Base-by-base conservation (phyloP, 2,329 filamentous ascomycete species). In the Microcera coccophila region DNA sequence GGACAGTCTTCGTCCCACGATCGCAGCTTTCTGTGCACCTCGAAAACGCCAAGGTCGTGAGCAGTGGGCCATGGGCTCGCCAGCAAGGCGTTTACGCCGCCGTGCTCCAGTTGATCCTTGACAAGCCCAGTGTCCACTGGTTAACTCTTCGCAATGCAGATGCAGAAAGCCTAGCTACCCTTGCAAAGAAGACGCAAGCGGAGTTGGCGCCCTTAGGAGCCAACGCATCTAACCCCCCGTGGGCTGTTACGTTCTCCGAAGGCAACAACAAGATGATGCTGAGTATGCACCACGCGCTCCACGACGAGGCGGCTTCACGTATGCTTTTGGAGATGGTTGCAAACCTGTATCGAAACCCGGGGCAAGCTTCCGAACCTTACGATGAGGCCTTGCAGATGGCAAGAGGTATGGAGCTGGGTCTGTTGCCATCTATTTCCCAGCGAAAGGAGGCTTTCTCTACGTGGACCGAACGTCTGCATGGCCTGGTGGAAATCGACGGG, bases 271-370 rank as follows among this genome's bases (percentile, higher is more conserved):
- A 54, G 8, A 61, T 70, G 62, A 59, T 69, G 38, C 34, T 70
- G 14, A 66, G 59, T 4, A 55, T 81, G 5, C 73, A 82, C 44
- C 82, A 85, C 58, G 75, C 80, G 1, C 64, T 85, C 2, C 83
- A 83, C 48, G 82, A 85, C 65, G 79, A 77, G 1, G 73, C 76
- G 35, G 79, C 79, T 28, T 62, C 84, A 16, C 64, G 69, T 9
- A 59, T 73, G 9, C 65, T 84, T 4, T 64, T 82, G 5, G 54
- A 67, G 3, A 73, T 26, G 9, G 50, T 53, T 16, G 35, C 45
- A n/a, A 45, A 38, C 5, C 28, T 51, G 12, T 53, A 51, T 18
- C 36, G 31, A 22, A 19, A 35, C 3, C 33, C n/a, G n/a, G n/a
- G n/a, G n/a, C 22, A 26, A 26, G 22, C 22, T 12, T 7, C 36